Base-by-base conservation (phyloP, 352 stramenopile genomes). In the Globisporangium yorkense region DNA sequence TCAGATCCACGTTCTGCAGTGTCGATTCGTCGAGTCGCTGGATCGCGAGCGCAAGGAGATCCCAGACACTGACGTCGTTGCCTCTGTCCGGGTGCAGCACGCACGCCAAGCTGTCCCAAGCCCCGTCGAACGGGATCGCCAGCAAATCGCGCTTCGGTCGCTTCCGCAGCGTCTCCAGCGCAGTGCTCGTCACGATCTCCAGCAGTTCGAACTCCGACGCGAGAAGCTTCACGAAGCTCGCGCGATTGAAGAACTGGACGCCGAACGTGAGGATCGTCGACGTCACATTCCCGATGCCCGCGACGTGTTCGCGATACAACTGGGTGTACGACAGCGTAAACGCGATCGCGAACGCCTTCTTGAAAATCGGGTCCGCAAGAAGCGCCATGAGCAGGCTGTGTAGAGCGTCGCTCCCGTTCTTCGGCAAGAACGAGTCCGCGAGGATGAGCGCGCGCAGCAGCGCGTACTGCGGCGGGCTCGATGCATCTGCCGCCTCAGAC, bases 191-290 rank as follows among this genome's bases (percentile, higher is more conserved):
- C 16, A 94, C 61, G 2, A 91, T 81, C 58, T 89, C 81, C 29
- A 94, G 61, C 8, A 94, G 54, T 31, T 86, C 80, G 62, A 89
- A 83, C 57, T 90, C 71, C 6, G 71, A 66, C 24, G 90, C 79
- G n/a, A 94, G 55, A 2, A 89, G 71, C 62, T 86, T 85, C 18
- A 99, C 96, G 71, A 99, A 99, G 7, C 89, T 97, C 33, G 94
- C 88, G n/a, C 97, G 90, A 68, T 99, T 99, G 61, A 99, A 89
- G 61, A 99, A 99, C 71, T 99, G 97, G 5, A 99, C 97, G 37
- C 80, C 94, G 49, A 99, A 92, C 21, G 82, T 80, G 44, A 96
- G 69, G 59, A 95, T 95, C 27, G 89, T 98, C 54, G 97, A 97
- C 12, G 66, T 85, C 20, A 78, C 83, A 35, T 71, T 90, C 20